Base-by-base conservation (phyloP, 345 rosid genomes). In the Barbarea vulgaris region DNA sequence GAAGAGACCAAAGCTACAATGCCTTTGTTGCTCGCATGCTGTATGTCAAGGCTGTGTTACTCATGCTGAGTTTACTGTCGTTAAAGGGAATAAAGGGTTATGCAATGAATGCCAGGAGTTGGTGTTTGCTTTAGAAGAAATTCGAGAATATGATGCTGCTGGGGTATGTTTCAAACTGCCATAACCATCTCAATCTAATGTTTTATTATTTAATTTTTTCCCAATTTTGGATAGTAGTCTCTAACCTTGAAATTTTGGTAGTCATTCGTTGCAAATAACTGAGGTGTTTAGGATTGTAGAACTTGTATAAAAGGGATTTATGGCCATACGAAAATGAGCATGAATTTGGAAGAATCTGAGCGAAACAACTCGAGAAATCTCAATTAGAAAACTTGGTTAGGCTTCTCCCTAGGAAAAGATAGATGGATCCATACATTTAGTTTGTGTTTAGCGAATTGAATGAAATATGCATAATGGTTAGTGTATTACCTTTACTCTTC, bases 21-120 rank as follows among this genome's bases (percentile, higher is more conserved):
- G 81, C 44, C 31, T 71, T n/a, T 77, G 77, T 64, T 77, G 81
- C 39, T 62, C 81, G 9, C 21, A 47, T 48, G 67, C 77, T 64
- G 61, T 71, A 37, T 77, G 80, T 48, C 55, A 65, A 56, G 56
- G 63, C n/a, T 77, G 80, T 70, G 22, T 28, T 19, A 27, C 47
- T 41, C 53, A 19, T 64, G 60, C 80, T 48, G 80, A 71, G 37
- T 77, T 71, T 30, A 11, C 50, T 39, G 36, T 5, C 5, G 19
- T 77, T 22, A 77, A 77, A 64, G 68, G 51, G 13, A 37, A 57
- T 2, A 77, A 71, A 77, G 81, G 81, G 18, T 64, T 77, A 57
- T 77, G 81, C 67, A 71, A 36, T 28, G 37, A 71, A 6, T 77
- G 81, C 56, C 59, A 46, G 6, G 80, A 56, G 37, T 36, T 27